Percentiles rank a stretch among this genome's conserved stretches.
Evolutionary conservation across 768 basidiomycete species (phyloP).

Genomic region (Pleurotus citrinopileatus): DNA sequence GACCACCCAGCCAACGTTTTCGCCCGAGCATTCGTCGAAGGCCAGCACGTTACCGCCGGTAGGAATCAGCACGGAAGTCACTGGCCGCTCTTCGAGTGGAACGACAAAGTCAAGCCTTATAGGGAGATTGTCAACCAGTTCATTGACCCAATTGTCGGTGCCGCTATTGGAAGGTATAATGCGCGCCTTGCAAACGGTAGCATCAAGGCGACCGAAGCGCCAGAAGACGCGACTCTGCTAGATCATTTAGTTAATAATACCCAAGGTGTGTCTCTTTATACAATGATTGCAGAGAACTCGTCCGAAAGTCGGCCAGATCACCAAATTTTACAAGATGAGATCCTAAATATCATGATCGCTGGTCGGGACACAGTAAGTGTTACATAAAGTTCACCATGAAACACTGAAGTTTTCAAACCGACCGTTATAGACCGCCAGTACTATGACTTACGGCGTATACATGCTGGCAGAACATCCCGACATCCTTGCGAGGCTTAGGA

Average conservation of each 20-base stretch:
- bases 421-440: constrained; percentile 29
- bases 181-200: constrained; percentile 12
- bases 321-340: constrained; percentile 42
- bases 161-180: constrained; percentile 38
- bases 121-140: constrained; percentile 42
- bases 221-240: constrained; percentile 35
- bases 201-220: constrained; percentile 17
- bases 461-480: constrained; percentile 50
- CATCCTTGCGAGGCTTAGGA: constrained; percentile 43
- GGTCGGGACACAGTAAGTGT: constrained; percentile 50
- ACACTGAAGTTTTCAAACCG: background rate
- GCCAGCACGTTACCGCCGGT: constrained; percentile 27
- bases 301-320: constrained; percentile 23
- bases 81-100: constrained; percentile 47
- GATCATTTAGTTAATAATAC: constrained; percentile 43
- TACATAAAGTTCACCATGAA: background rate
- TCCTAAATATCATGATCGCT: constrained; percentile 54
- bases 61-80: constrained; percentile 33
- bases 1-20: constrained; percentile 34
- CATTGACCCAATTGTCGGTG: constrained; percentile 44
- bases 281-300: background rate
- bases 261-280: constrained; percentile 27
- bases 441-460: constrained; percentile 39
- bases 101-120: constrained; percentile 33
- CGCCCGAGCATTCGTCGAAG: constrained; percentile 33